Evolutionary conservation across 2,329 filamentous ascomycete species (phyloP), one percentile per base, ranked within the genome.

Genomic region (Nigrospora oryzae): DNA sequence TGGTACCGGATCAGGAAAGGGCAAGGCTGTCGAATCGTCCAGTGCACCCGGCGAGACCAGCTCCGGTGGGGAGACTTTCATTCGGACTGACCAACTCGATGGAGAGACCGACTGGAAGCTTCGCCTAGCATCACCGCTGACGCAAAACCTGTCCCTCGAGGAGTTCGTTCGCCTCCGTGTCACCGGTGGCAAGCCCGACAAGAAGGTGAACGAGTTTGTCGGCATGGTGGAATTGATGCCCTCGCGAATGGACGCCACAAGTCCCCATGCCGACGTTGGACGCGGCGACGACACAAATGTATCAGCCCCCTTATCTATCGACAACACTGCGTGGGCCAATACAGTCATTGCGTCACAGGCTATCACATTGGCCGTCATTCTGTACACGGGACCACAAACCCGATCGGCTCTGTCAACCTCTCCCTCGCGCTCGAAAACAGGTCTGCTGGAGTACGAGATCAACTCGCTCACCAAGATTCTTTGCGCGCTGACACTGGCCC

Each of bases 21-120:
- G 62, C 36, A 61, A 63, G 28, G 56, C 59, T 37, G 46, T 53
- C 36, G 57, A 58, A 11, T 19, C 53, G 2, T 53, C 56, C 30
- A 51, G 56, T 33, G 56, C 61, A 39, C 51, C 54, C 2, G 63
- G 66, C 34, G 62, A 56, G 40, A 63, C 63, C 12, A 65, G 67
- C 15, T 66, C 75, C n/a, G 73, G 74, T 23, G 89, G 89, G 28
- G 94, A 98, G 65, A 91, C 91, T 0, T 98, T 98, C 58, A 97
- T 98, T 59, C 80, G 93, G 48, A 98, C 94, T 2, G 93, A 98
- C 63, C 93, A 98, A 61, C 75, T 98, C 11, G 93, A 98, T 58
- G 93, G 93, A 54, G 93, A 98, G 67, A 98, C 93, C 0, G 93
- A 98, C 60, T 98, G 93, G 94, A 98, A 98, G 66, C 71, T 98